phyloP scores from a whole-genome alignment of 106 monocot species.

The Dioscorea zingiberensis region DNA sequence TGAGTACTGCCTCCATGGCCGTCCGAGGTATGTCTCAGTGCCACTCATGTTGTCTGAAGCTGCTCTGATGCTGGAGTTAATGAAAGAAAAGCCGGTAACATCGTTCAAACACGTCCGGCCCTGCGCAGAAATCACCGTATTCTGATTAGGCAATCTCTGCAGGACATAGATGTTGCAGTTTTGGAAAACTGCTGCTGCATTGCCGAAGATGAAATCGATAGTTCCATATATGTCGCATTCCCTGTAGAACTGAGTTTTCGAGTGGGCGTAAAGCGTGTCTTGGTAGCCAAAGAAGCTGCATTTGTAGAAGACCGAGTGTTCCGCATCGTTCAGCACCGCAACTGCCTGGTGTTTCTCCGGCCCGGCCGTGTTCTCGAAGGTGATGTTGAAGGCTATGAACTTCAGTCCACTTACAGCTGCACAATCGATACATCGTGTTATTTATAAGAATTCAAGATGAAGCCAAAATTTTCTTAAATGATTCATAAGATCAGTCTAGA shows the following conservation, averaged over 20 bases:
- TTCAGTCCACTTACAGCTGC: constrained; percentile 16
- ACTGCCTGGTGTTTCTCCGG: constrained; percentile 22
- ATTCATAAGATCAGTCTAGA: too few relatives aligned
- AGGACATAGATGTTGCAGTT: not conserved
- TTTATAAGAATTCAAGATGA: too few relatives aligned
- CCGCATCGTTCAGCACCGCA: constrained; percentile 23
- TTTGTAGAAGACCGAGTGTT: constrained; percentile 15
- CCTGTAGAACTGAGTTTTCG: constrained; percentile 3
- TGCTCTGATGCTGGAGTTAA: constrained; percentile 10
- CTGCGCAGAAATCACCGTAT: constrained; percentile 4
- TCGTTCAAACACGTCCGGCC: not conserved
- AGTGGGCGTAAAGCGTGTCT: constrained; percentile 18
- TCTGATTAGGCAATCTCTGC: not conserved
- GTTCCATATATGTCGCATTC: constrained; percentile 15
- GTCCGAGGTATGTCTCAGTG: constrained; percentile 15
- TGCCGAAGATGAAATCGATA: constrained; percentile 7
- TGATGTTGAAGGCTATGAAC: constrained; percentile 19
- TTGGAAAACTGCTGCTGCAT: not conserved
- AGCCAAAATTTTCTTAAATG: too few relatives aligned
- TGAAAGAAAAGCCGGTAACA: constrained; percentile 16
- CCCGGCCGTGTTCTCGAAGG: constrained; percentile 23
- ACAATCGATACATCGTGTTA: not conserved
- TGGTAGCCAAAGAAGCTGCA: constrained; percentile 25
- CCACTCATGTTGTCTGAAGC: not conserved
- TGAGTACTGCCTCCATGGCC: not conserved